These are phyloP conservation scores for Triangularia verruculosa DNA, from an alignment of 2,329 filamentous ascomycete genomes.

Conservation along the genomic window DNA sequence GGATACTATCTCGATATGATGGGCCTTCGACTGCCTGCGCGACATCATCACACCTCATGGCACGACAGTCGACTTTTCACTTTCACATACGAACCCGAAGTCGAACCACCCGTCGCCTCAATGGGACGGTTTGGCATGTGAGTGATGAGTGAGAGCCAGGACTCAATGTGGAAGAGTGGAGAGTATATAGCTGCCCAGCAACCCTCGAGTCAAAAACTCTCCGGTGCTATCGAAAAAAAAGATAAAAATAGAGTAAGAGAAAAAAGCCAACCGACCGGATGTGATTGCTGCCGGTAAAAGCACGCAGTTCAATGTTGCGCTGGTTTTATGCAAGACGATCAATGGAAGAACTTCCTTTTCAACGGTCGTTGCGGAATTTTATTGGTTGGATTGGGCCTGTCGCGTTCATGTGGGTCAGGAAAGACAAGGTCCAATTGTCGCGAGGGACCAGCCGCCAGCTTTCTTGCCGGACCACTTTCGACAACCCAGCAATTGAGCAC, in stretches of 20 bases:
- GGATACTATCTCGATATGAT: neutral
- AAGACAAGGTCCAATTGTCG: neutral
- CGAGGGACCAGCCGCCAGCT: conserved; percentile 9
- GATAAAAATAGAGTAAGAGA: neutral
- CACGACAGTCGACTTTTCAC: neutral
- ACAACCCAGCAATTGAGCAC: neutral
- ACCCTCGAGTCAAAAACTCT: neutral
- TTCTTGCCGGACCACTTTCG: neutral
- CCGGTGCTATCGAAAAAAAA: neutral
- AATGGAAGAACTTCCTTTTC: neutral
- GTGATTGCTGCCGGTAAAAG: neutral
- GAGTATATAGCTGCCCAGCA: neutral
- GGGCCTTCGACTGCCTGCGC: neutral
- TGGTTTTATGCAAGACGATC: neutral
- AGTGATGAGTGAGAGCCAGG: neutral
- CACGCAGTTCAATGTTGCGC: neutral
- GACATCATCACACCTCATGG: neutral
- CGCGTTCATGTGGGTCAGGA: neutral
- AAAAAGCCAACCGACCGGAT: neutral
- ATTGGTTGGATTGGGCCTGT: neutral
- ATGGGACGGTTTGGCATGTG: neutral
- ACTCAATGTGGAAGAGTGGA: neutral
- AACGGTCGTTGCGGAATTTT: neutral
- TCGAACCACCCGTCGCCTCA: neutral
- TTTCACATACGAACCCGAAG: neutral